A percentile compares a stretch with the other conserved stretches of the same genome.
phyloP scores from a whole-genome alignment of 352 stramenopile genomes.

The Blastocystis sp. region DNA sequence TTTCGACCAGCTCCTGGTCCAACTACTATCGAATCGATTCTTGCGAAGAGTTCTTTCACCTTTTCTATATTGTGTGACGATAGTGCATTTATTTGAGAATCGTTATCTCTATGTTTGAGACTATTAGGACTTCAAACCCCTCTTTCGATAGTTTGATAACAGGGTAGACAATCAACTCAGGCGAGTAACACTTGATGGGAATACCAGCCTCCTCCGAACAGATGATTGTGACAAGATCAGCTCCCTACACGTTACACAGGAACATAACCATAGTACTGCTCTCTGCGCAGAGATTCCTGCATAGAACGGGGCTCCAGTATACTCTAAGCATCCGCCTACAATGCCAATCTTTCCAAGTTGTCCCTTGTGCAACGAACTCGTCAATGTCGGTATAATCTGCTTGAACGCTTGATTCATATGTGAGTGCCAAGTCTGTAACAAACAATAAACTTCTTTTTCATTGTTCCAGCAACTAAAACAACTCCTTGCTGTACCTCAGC shows the following conservation, averaged over 20 bases:
- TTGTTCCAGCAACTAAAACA: background rate
- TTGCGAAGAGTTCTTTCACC: slow-evolving; percentile 24
- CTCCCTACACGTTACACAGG: slow-evolving; percentile 66
- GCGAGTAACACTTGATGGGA: slow-evolving; percentile 87
- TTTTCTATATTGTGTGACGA: background rate
- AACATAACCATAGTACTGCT: slow-evolving; percentile 63
- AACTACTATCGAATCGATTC: slow-evolving; percentile 73
- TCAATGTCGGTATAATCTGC: background rate
- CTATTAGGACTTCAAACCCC: background rate
- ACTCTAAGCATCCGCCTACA: slow-evolving; percentile 87
- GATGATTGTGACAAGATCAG: slow-evolving; percentile 89
- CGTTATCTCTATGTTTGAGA: background rate
- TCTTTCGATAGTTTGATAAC: background rate
- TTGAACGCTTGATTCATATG: background rate
- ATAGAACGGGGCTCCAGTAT: slow-evolving; percentile 92
- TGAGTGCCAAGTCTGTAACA: background rate
- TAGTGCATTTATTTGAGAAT: background rate
- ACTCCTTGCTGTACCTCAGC: background rate
- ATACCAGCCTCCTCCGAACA: slow-evolving; percentile 83
- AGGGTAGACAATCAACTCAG: slow-evolving; percentile 56
- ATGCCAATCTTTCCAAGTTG: slow-evolving; percentile 77
- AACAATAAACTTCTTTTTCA: background rate
- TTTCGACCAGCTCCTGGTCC: slow-evolving; percentile 85
- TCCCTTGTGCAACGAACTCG: background rate
- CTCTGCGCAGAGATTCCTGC: slow-evolving; percentile 83